phyloP scores from a whole-genome alignment of 1,139 yeast species.

The Debaryomycetaceae sp. region DNA sequence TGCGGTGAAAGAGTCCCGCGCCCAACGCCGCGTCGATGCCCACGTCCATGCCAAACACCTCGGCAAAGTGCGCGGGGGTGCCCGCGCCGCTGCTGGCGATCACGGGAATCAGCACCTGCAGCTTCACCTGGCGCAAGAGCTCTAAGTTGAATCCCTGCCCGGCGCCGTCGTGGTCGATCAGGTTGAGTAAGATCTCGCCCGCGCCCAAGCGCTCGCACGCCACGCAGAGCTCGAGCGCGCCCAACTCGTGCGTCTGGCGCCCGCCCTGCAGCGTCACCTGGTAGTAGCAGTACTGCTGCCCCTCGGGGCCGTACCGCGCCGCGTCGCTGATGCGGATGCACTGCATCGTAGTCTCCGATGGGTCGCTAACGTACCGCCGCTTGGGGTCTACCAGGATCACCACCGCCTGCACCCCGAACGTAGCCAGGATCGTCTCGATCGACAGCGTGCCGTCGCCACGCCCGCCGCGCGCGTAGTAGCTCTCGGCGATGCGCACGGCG shows the following conservation, averaged over 20 bases:
- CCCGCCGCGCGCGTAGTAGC: constrained; percentile 56
- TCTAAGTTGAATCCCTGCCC: constrained; percentile 91
- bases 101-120: constrained; percentile 78
- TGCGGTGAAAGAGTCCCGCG: constrained; percentile 96
- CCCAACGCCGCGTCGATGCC: constrained; percentile 95
- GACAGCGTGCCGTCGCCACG: constrained; percentile 72
- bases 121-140: constrained; percentile 70
- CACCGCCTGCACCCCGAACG: constrained; percentile 95
- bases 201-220: constrained; percentile 96
- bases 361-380: constrained; percentile 65
- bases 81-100: constrained; percentile 99
- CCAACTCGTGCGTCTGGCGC: constrained; percentile 80
- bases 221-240: constrained; percentile 81
- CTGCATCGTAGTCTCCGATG: constrained; percentile 55
- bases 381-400: constrained; percentile 97
- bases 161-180: constrained; percentile 95
- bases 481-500: constrained; percentile 88
- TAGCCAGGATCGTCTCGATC: constrained; percentile 83
- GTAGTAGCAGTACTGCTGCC: constrained; percentile 85
- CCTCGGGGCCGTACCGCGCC: constrained; percentile 68
- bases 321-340: constrained; percentile 44
- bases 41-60: constrained; percentile 72
- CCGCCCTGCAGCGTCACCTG: constrained; percentile 97
- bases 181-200: constrained; percentile 86
- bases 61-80: constrained; percentile 79